These are phyloP conservation scores for Tephrocybe sp. DNA, from an alignment of 768 basidiomycete genomes.

Conservation along the genomic window DNA sequence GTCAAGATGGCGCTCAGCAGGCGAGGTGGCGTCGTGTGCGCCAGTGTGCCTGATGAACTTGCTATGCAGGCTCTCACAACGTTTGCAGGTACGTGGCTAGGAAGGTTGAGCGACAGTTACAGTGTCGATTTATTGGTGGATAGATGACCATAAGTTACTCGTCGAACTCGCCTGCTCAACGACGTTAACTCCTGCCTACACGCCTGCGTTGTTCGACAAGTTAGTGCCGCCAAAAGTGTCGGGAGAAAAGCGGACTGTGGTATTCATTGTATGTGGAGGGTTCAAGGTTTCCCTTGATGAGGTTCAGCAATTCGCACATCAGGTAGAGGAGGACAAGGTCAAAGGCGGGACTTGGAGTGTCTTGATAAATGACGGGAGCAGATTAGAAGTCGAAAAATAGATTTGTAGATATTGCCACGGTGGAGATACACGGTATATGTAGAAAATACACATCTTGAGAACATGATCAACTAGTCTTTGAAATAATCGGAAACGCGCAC, in stretches of 20 bases:
- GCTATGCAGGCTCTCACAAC: conserved; percentile 56
- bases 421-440: conserved; percentile 1
- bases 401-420: not conserved
- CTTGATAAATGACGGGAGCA: conserved; percentile 36
- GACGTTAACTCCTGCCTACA: conserved; percentile 66
- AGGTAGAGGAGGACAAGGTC: conserved; percentile 33
- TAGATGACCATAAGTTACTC: conserved; percentile 75
- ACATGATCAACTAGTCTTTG: not conserved
- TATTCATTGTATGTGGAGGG: conserved; percentile 72
- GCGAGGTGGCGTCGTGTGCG: conserved; percentile 51
- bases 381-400: conserved; percentile 27
- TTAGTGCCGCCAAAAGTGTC: conserved; percentile 36
- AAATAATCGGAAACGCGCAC: not conserved
- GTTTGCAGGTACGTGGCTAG: conserved; percentile 53
- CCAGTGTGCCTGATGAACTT: conserved; percentile 65
- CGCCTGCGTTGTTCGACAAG: conserved; percentile 48
- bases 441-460: conserved; percentile 1
- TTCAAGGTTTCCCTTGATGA: conserved; percentile 63
- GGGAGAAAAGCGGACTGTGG: conserved; percentile 36
- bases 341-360: conserved; percentile 31
- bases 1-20: conserved; percentile 66
- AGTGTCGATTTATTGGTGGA: not conserved
- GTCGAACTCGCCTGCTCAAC: conserved; percentile 76
- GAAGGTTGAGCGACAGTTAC: not conserved
- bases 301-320: conserved; percentile 41